Base-by-base conservation (phyloP, 495 filamentous ascomycete species). In the Trichoderma virens region DNA sequence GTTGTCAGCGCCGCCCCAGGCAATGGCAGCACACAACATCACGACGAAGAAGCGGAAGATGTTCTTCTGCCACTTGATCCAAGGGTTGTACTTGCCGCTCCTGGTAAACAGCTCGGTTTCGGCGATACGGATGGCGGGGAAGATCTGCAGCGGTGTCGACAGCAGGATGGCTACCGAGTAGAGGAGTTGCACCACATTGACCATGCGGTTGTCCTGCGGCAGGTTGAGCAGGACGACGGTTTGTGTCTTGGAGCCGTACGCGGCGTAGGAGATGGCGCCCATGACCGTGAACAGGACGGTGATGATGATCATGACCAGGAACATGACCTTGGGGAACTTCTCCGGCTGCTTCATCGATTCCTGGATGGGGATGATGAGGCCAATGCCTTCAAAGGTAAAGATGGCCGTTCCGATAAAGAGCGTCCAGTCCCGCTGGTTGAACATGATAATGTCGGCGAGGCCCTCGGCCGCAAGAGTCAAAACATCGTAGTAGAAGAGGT, bases 41-140 rank as follows among this genome's bases (percentile, higher is more conserved):
- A 98, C 94, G 45, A 97, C 83, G 69, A 92, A 85, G 78, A 97
- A 98, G 38, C 94, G 88, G 79, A 94, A 98, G 62, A 86, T 79
- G 68, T 98, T 98, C 86, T 98, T 98, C 82, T 95, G 88, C 93
- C 93, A 97, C 78, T 98, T 98, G 80, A 98, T 96, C 62, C 85
- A 88, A 1, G 89, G 90, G 74, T 97, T 96, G 73, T 95, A 92
- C 74, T 98, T 98, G 62, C 94, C 94, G 64, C 91, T 96, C 71
- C 88, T 85, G 9, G 83, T 84, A 69, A 85, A 85, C 20, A 84
- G 73, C 25, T 76, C 81, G 39, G 87, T 87, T 69, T 85, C 84
- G 16, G 83, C 87, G 64, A 90, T 89, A 66, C 90, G 87, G 69
- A 98, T 98, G 51, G 94, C 94, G 0, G 94, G 94, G 82, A 97